A percentile compares a stretch with the other conserved stretches of the same genome.
These are phyloP conservation scores for Talinum fruticosum DNA, from an alignment of 148 eudicot genomes.

Conservation along the genomic window DNA sequence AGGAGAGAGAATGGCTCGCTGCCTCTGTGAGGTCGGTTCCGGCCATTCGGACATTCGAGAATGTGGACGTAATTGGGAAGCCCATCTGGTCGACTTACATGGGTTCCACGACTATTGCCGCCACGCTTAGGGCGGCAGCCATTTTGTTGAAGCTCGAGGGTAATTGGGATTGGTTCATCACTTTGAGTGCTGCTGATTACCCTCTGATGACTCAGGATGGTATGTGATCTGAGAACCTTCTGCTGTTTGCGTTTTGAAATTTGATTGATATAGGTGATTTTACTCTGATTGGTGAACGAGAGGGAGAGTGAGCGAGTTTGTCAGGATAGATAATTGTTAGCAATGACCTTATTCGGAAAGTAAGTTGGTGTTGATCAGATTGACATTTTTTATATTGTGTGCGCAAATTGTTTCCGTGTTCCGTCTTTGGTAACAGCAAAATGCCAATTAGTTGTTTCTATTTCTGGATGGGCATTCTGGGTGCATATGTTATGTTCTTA, in stretches of 20 bases:
- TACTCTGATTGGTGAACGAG: not conserved
- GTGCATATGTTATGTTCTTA: not conserved
- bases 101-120: constrained; percentile 74
- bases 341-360: not conserved
- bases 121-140: constrained; percentile 58
- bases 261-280: not conserved
- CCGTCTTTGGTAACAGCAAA: not conserved
- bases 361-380: not conserved
- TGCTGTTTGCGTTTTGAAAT: not conserved
- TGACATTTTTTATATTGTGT: not conserved
- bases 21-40: constrained; percentile 54
- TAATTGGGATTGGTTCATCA: constrained; percentile 92
- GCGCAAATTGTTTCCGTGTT: not conserved
- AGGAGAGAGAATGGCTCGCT: constrained; percentile 56
- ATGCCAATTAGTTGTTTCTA: not conserved
- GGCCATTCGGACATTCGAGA: constrained; percentile 57
- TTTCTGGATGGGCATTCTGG: not conserved
- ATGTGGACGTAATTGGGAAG: constrained; percentile 85
- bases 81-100: constrained; percentile 66
- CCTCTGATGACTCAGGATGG: constrained; percentile 91
- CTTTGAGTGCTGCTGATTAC: constrained; percentile 78
- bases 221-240: constrained; percentile 19
- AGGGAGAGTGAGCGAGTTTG: not conserved
- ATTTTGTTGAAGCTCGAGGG: constrained; percentile 68
- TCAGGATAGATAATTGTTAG: not conserved